These are phyloP conservation scores for Trichoderma atrobrunneum DNA, from an alignment of 2,329 filamentous ascomycete genomes.

Conservation along the genomic window DNA sequence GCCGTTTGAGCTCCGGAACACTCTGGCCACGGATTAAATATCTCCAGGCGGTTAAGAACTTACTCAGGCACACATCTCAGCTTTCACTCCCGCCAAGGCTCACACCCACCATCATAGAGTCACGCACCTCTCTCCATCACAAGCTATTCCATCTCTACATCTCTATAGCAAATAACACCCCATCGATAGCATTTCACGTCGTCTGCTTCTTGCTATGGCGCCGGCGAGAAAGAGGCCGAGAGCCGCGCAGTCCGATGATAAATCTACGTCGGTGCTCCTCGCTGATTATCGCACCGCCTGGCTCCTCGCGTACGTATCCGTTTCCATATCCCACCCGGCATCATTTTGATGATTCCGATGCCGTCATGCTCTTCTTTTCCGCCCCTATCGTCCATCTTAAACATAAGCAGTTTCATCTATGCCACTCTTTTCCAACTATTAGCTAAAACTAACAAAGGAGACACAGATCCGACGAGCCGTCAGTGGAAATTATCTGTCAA, in stretches of 20 bases:
- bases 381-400: background rate
- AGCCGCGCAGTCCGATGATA: conserved; percentile 19
- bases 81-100: background rate
- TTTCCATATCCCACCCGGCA: background rate
- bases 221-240: conserved; percentile 28
- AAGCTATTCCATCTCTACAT: background rate
- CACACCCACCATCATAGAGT: background rate
- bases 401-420: background rate
- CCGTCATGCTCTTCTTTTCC: background rate
- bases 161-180: background rate
- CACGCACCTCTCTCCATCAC: background rate
- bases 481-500: conserved; percentile 31
- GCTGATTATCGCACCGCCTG: conserved; percentile 34
- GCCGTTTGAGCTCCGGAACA: background rate
- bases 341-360: background rate
- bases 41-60: background rate
- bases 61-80: background rate
- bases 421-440: background rate
- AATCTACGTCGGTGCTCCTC: conserved; percentile 27
- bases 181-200: background rate
- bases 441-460: background rate
- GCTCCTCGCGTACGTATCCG: conserved; percentile 33
- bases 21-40: background rate
- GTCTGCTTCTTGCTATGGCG: conserved; percentile 23
- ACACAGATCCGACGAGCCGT: conserved; percentile 30